Evolutionary conservation across 805 yeast genomes (phyloP), one percentile per base, ranked within the genome.

Genomic region (Candida vartiovaarae): DNA sequence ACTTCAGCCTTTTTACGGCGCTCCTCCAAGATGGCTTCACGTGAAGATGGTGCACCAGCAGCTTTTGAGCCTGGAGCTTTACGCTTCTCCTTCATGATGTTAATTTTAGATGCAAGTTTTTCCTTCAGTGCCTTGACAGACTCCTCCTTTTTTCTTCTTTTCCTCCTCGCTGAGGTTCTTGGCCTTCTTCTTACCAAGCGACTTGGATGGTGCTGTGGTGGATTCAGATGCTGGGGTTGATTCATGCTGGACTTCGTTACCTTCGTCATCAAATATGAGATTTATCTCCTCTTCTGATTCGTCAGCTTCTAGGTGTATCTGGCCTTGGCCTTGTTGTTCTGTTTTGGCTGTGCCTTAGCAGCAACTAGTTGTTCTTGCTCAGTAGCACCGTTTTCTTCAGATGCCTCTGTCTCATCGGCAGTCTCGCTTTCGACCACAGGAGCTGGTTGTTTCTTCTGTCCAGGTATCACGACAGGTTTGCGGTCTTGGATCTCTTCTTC

Each of bases 31-130:
- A 85, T 80, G 35, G 83, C 90, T 52, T 88, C 95, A 63, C 97
- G 74, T 8, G 91, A 85, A 46, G 80, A 74, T 11, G 90, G 89
- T 0, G 96, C 93, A 25, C 96, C 96, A 4, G 74, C 70, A 4
- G 72, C 79, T 38, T 78, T 82, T 1, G 90, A 68, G 2, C 98
- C 98, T 1, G 95, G 93, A 1, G 98, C 99, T 56, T 84, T 90
- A 61, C 99, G 80, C 64, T 78, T 84, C 43, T 82, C 89, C 52
- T 81, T 79, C 66, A 93, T 57, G 7, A 65, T 66, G 44, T 69
- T 75, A 50, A 93, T 90, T 61, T 80, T 86, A 15, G 74, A 75
- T 28, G 91, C 82, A 36, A 93, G 74, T 61, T 84, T 84, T n/a
- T 81, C 83, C 57, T 90, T 79, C 47, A 93, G 72, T 52, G 78